Conservation (phyloP, 768 basidiomycete genomes). For the Tulasnella sp. region DNA sequence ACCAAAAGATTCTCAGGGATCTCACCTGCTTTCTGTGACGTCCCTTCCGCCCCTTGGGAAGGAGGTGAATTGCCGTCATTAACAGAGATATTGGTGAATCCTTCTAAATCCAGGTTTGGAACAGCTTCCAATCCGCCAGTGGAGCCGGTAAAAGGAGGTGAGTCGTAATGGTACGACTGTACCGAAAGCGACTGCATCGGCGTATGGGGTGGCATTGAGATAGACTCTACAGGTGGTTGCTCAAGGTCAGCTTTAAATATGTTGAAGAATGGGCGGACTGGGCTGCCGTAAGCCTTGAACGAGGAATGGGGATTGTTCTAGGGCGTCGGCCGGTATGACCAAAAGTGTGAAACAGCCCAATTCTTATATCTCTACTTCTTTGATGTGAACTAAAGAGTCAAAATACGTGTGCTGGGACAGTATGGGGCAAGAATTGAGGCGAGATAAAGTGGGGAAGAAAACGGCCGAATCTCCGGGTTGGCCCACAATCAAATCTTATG, state of each 20-base stretch:
- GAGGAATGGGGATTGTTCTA: no score
- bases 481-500: no score
- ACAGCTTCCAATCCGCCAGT: conserved; percentile 11
- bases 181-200: conserved; percentile 10
- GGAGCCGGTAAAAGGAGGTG: conserved; percentile 18
- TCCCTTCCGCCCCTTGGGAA: neutral
- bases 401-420: no score
- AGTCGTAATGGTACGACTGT: conserved; percentile 19
- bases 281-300: no score
- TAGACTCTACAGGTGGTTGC: neutral
- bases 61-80: neutral
- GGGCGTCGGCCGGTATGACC: no score
- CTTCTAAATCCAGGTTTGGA: conserved; percentile 11
- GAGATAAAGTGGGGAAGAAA: no score
- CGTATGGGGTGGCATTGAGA: conserved; percentile 7
- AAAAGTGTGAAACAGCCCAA: no score
- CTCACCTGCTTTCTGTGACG: neutral
- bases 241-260: neutral
- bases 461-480: no score
- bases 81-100: neutral
- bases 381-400: no score
- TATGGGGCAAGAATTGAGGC: no score
- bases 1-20: neutral
- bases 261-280: neutral
- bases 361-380: no score